Evolutionary conservation across 2,329 filamentous ascomycete species (phyloP).

Genomic region (Fusarium sp.): DNA sequence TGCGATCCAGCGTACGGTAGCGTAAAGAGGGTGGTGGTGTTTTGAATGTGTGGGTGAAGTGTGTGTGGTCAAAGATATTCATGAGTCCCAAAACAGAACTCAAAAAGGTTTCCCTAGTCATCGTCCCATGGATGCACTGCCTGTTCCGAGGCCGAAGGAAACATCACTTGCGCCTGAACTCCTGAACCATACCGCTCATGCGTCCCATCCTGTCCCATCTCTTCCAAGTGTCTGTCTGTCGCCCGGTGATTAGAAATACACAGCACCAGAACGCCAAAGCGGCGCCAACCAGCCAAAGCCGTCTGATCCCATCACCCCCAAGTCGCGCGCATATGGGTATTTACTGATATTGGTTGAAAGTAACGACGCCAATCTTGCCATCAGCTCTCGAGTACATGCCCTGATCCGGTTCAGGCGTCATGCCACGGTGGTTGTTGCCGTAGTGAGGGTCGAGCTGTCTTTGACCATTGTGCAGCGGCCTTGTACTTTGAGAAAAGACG

Average conservation of each 20-base stretch:
- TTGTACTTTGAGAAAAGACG: conserved; percentile 46
- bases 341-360: conserved; percentile 46
- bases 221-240: conserved; percentile 7
- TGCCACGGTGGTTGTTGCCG: conserved; percentile 33
- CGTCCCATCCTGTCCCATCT: conserved; percentile 26
- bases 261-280: conserved; percentile 37
- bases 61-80: conserved; percentile 18
- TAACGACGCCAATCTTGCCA: conserved; percentile 45
- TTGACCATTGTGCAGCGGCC: conserved; percentile 50
- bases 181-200: conserved; percentile 38
- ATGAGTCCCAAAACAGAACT: conserved; percentile 12
- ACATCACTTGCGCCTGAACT: conserved; percentile 39
- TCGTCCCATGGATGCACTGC: conserved; percentile 2
- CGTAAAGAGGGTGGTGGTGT: conserved; percentile 6
- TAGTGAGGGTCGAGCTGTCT: conserved; percentile 49
- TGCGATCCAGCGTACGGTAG: conserved; percentile 7
- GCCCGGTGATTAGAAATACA: conserved; percentile 39
- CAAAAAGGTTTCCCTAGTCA: conserved; percentile 2
- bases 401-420: conserved; percentile 44
- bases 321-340: background rate
- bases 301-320: conserved; percentile 1
- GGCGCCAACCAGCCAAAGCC: conserved; percentile 19
- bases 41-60: conserved; percentile 8
- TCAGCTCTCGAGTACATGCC: conserved; percentile 50
- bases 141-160: conserved; percentile 11